These are phyloP conservation scores for Bruguiera hainesii DNA, from an alignment of 441 rosid species.

Conservation along the genomic window DNA sequence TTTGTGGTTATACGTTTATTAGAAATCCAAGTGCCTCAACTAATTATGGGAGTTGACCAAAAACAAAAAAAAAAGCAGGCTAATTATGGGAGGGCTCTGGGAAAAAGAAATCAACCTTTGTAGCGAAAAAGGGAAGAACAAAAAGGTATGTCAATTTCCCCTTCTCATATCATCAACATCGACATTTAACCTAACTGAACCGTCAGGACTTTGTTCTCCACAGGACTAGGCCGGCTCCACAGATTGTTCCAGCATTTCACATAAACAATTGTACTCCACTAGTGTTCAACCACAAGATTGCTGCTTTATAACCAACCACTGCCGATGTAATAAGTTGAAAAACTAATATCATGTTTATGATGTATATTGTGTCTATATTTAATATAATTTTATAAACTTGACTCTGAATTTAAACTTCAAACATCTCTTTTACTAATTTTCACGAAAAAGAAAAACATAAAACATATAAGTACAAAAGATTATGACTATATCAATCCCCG, in stretches of 20 bases:
- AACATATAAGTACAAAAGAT: too few species aligned
- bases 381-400: too few species aligned
- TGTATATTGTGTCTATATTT: too few species aligned
- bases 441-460: too few species aligned
- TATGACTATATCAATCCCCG: too few species aligned
- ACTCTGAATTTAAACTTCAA: too few species aligned
- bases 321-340: too few species aligned
- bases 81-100: not conserved
- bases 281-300: not conserved
- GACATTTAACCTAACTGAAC: not conserved
- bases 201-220: not conserved
- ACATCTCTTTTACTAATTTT: too few species aligned
- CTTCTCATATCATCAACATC: not conserved
- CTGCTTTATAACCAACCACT: not conserved
- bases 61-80: not conserved
- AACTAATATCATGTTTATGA: too few species aligned
- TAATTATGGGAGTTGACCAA: not conserved
- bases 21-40: slow-evolving; percentile 9
- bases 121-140: not conserved
- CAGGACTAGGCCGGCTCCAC: slow-evolving; percentile 2
- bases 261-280: not conserved
- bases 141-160: slow-evolving; percentile 7
- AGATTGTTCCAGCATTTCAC: not conserved
- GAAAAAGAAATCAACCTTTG: not conserved
- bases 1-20: slow-evolving; percentile 12